A percentile compares a stretch with the other conserved stretches of the same genome.
Conservation (phyloP, 371 early-diverging fungal genomes). For the Actinomortierella wolfii region DNA sequence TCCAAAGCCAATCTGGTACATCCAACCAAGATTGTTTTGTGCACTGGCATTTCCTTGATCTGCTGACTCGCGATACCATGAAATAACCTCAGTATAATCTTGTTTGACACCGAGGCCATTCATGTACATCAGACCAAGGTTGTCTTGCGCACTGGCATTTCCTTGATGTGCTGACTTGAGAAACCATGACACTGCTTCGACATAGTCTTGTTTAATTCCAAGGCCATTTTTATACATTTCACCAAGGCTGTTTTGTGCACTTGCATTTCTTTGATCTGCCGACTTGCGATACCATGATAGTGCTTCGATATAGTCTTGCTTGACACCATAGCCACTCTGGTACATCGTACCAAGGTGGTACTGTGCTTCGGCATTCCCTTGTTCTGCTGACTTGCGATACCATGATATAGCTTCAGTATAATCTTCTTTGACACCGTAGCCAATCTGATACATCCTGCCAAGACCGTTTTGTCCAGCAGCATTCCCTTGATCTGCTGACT, state of each 20-base stretch:
- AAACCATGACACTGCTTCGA: slow-evolving; percentile 79
- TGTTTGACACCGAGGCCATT: slow-evolving; percentile 77
- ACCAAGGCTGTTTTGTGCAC: slow-evolving; percentile 82
- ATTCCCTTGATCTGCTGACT: slow-evolving; percentile 80
- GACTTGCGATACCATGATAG: slow-evolving; percentile 74
- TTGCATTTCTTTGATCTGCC: slow-evolving; percentile 75
- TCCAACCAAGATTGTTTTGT: slow-evolving; percentile 73
- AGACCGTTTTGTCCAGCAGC: slow-evolving; percentile 76
- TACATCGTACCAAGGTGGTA: slow-evolving; percentile 77
- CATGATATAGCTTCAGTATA: slow-evolving; percentile 70
- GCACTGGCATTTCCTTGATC: slow-evolving; percentile 78
- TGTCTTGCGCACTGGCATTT: slow-evolving; percentile 74
- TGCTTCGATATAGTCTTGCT: slow-evolving; percentile 60
- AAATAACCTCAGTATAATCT: slow-evolving; percentile 68
- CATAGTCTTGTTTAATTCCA: slow-evolving; percentile 66
- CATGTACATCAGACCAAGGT: slow-evolving; percentile 82
- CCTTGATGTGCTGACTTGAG: slow-evolving; percentile 78
- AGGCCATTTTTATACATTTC: slow-evolving; percentile 86
- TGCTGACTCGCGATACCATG: slow-evolving; percentile 70
- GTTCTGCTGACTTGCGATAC: slow-evolving; percentile 76
- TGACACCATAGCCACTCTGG: slow-evolving; percentile 82
- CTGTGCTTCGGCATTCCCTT: slow-evolving; percentile 57
- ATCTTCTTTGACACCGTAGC: slow-evolving; percentile 73
- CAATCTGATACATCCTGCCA: slow-evolving; percentile 84
- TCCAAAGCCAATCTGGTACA: slow-evolving; percentile 82